Evolutionary conservation across 495 filamentous ascomycete genomes (phyloP).

Genomic region (Trichodelitschia bisporula): DNA sequence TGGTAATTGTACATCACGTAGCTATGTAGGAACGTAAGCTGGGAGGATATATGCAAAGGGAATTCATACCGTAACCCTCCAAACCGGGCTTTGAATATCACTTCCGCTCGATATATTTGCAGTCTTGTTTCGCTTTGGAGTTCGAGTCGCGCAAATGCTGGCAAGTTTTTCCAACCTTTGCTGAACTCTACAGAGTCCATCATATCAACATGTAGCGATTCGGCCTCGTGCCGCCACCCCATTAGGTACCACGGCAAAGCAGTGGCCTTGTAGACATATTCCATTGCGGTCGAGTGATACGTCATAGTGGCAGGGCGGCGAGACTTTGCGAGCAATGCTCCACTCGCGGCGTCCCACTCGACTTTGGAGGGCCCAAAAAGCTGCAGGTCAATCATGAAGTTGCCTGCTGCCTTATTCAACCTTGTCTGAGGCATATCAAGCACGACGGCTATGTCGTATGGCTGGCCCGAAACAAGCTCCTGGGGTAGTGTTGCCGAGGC

Average conservation of each 20-base stretch:
- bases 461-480: constrained; percentile 26
- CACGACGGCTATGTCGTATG: constrained; percentile 36
- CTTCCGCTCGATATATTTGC: constrained; percentile 45
- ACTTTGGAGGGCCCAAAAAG: constrained; percentile 20
- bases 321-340: constrained; percentile 16
- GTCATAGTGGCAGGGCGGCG: constrained; percentile 41
- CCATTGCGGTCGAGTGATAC: constrained; percentile 35
- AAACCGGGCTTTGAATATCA: constrained; percentile 47
- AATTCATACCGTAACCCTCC: constrained; percentile 34
- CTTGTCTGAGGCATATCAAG: constrained; percentile 35
- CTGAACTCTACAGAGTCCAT: constrained; percentile 43
- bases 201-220: constrained; percentile 39
- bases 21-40: constrained; percentile 1
- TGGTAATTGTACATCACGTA: constrained; percentile 57
- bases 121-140: constrained; percentile 28
- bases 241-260: constrained; percentile 34
- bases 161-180: constrained; percentile 28
- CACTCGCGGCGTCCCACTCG: constrained; percentile 2
- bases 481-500: constrained; percentile 23
- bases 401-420: constrained; percentile 36
- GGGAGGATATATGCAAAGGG: background rate
- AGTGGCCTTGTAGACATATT: constrained; percentile 22
- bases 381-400: constrained; percentile 82
- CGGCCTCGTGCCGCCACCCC: constrained; percentile 26
- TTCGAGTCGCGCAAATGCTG: constrained; percentile 33